phyloP scores from a whole-genome alignment of 169 alveolate genomes.

The Plasmodium knowlesi region DNA sequence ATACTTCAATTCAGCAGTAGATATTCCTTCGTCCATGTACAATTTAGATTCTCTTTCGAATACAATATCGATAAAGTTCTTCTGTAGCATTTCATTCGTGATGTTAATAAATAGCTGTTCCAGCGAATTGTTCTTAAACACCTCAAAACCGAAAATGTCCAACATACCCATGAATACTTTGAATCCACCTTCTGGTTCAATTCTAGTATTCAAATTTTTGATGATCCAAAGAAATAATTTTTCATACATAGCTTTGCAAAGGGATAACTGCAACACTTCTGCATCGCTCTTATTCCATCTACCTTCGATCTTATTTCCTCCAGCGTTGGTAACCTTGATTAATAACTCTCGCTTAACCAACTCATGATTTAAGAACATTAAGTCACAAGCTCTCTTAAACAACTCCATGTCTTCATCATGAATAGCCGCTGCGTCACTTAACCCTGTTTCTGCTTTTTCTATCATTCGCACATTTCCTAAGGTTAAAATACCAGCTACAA shows the following conservation, averaged over 20 bases:
- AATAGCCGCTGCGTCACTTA: slow-evolving; percentile 90
- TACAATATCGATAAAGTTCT: slow-evolving; percentile 94
- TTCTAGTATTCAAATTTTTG: slow-evolving; percentile 92
- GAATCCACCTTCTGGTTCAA: slow-evolving; percentile 90
- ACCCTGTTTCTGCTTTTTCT: slow-evolving; percentile 89
- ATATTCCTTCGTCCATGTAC: slow-evolving; percentile 89
- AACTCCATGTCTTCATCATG: slow-evolving; percentile 77
- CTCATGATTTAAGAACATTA: slow-evolving; percentile 86
- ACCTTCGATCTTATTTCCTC: slow-evolving; percentile 88
- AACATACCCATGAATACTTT: slow-evolving; percentile 94
- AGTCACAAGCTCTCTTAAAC: slow-evolving; percentile 87
- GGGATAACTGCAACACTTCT: slow-evolving; percentile 87
- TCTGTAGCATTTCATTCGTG: slow-evolving; percentile 96
- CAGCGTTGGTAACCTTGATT: slow-evolving; percentile 87
- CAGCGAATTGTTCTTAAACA: slow-evolving; percentile 93
- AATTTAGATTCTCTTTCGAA: slow-evolving; percentile 94
- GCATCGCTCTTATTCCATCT: slow-evolving; percentile 89
- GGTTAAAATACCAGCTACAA: slow-evolving; percentile 93
- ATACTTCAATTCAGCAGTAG: slow-evolving; percentile 87
- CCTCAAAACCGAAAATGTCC: slow-evolving; percentile 98
- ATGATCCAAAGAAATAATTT: slow-evolving; percentile 96
- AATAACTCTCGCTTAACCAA: slow-evolving; percentile 85
- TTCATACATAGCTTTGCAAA: slow-evolving; percentile 96
- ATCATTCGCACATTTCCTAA: slow-evolving; percentile 96
- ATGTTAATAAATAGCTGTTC: slow-evolving; percentile 97